These are phyloP conservation scores for Cordyceps sp. DNA, from an alignment of 2,329 filamentous ascomycete species.

Conservation along the genomic window DNA sequence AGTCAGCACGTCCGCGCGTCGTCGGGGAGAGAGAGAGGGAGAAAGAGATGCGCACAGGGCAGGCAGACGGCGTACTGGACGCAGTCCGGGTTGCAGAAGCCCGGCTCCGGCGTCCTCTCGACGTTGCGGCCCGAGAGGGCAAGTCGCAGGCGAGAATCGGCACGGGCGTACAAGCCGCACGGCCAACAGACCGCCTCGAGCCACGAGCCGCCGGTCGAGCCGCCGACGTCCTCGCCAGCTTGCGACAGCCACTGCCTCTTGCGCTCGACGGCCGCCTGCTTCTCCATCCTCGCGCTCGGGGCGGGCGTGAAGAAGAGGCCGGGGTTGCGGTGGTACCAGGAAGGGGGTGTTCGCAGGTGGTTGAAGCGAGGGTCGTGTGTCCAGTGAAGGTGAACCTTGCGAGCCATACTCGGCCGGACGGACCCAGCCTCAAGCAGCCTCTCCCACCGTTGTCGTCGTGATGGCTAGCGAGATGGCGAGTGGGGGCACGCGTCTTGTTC, in stretches of 20 bases:
- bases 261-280: constrained; percentile 3
- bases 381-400: constrained; percentile 7
- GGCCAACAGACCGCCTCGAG: constrained; percentile 7
- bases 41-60: constrained; percentile 9
- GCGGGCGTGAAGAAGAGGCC: constrained; percentile 3
- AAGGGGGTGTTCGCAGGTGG: constrained; percentile 4
- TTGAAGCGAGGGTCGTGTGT: constrained; percentile 4
- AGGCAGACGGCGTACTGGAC: constrained; percentile 8
- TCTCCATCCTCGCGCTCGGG: constrained; percentile 7
- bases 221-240: constrained; percentile 3
- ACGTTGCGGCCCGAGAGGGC: constrained; percentile 8
- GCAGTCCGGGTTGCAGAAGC: constrained; percentile 9
- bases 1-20: not conserved
- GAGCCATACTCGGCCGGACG: constrained; percentile 9
- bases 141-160: constrained; percentile 8
- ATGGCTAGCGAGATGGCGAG: no score
- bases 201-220: constrained; percentile 2
- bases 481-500: not conserved
- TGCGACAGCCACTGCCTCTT: constrained; percentile 6
- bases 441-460: no score
- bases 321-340: constrained; percentile 4
- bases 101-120: constrained; percentile 4
- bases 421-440: not conserved
- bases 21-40: not conserved
- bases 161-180: constrained; percentile 12